Conservation (phyloP, 805 yeast species). For the Spathaspora boniae region DNA sequence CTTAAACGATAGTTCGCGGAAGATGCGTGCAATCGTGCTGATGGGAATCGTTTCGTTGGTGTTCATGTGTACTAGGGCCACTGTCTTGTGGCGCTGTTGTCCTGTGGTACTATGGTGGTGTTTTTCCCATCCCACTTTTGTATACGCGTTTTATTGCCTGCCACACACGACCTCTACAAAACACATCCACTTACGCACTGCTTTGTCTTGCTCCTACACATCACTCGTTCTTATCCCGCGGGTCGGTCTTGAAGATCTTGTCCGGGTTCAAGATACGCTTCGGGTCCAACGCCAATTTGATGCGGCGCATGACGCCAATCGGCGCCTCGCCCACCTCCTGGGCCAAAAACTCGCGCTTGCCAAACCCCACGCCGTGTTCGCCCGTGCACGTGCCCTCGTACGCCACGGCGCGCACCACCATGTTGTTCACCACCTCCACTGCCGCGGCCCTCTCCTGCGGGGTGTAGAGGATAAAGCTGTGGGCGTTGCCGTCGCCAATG, state of each 20-base stretch:
- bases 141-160: not conserved
- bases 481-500: conserved; percentile 84
- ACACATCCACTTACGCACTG: too few species aligned
- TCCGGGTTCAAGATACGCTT: conserved; percentile 71
- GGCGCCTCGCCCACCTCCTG: conserved; percentile 66
- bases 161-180: too few species aligned
- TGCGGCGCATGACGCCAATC: conserved; percentile 64
- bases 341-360: conserved; percentile 59
- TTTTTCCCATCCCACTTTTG: not conserved
- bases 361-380: conserved; percentile 81
- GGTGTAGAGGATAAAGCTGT: conserved; percentile 59
- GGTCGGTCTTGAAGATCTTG: conserved; percentile 69
- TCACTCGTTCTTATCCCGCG: conserved; percentile 24
- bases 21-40: conserved; percentile 46
- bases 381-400: conserved; percentile 81
- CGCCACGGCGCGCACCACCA: conserved; percentile 23
- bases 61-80: too few species aligned
- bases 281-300: conserved; percentile 71
- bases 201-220: not conserved
- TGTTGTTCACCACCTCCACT: conserved; percentile 22
- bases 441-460: conserved; percentile 47
- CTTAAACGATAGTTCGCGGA: conserved; percentile 49
- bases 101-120: not conserved
- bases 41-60: conserved; percentile 10
- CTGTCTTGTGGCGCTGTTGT: conserved; percentile 1